Evolutionary conservation across 2,329 filamentous ascomycete species (phyloP).

Genomic region (Arthroderma sp.): DNA sequence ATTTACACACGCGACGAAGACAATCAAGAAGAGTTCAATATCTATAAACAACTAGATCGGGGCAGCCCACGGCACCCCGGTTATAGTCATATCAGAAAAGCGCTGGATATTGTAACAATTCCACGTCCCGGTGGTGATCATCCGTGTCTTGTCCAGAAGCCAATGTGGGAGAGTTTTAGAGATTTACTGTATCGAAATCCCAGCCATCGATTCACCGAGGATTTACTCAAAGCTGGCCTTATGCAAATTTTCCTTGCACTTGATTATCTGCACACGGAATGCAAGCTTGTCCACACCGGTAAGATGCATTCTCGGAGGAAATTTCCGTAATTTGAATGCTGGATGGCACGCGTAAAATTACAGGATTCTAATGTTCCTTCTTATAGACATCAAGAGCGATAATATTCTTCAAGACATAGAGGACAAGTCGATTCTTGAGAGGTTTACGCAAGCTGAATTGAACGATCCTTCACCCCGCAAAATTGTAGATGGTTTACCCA

Average conservation of each 20-base stretch:
- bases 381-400: constrained; percentile 31
- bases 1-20: constrained; percentile 14
- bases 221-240: constrained; percentile 27
- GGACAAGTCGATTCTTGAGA: constrained; percentile 24
- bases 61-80: constrained; percentile 17
- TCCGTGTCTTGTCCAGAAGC: constrained; percentile 23
- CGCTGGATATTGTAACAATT: constrained; percentile 23
- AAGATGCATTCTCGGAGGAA: constrained; percentile 2
- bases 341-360: not conserved
- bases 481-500: constrained; percentile 16
- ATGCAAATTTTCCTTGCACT: constrained; percentile 28
- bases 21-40: constrained; percentile 15
- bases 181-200: constrained; percentile 28
- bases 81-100: constrained; percentile 17
- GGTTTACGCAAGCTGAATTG: constrained; percentile 24
- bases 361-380: not conserved
- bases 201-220: constrained; percentile 23
- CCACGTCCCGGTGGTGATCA: constrained; percentile 15
- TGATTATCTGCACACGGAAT: constrained; percentile 31
- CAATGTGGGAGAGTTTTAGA: constrained; percentile 29
- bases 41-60: constrained; percentile 18
- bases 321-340: not conserved
- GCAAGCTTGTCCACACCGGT: constrained; percentile 35
- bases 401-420: constrained; percentile 28
- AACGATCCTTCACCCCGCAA: constrained; percentile 27